Base-by-base conservation (phyloP, 305 asterid species). In the Fraxinus floribunda region DNA sequence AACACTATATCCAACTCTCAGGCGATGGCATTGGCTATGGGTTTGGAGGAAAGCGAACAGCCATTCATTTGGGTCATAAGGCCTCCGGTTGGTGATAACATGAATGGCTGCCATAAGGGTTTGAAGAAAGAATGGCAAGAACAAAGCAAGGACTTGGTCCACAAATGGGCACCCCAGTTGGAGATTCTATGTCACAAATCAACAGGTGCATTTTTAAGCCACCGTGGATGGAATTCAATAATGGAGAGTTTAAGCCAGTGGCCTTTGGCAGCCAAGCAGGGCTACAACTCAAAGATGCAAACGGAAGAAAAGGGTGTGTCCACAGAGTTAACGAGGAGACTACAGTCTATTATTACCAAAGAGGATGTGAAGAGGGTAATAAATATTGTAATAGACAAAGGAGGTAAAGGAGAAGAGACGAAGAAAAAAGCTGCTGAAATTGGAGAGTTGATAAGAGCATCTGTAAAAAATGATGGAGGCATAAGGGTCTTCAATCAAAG, bases 221-320 rank as follows among this genome's bases (percentile, higher is more conserved):
- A 70, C 20, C 34, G 75, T 70, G 41, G 41, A 32, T 30, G 41
- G 75, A 70, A 70, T 70, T 70, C 75, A 70, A 70, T 70, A 60
- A 60, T 30, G 75, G 75, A 70, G 87, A 90, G 97, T 75, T 81
- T 94, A 84, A 94, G 98, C 85, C 97, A 91, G 77, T 98, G 99
- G 99, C 98, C 99, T 20, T 72, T 93, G 86, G 97, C 98, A 49
- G 99, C 86, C 24, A 98, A 96, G 87, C 98, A 96, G 36, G 97
- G 90, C 49, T 94, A 91, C 75, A 95, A 93, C 41, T 87, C 92
- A 26, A 95, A 95, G 94, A 81, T 95, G 97, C 79, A 92, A 79
- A 82, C 82, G 88, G 99, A 94, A 85, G 95, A 95, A 11, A 88
- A 93, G 91, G 94, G 94, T 0, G 98, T 94, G 22, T 89, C 92